Percentiles rank a stretch among this genome's conserved stretches.
These are phyloP conservation scores for Kalmusia sp. DNA, from an alignment of 2,329 filamentous ascomycete genomes.

Conservation along the genomic window DNA sequence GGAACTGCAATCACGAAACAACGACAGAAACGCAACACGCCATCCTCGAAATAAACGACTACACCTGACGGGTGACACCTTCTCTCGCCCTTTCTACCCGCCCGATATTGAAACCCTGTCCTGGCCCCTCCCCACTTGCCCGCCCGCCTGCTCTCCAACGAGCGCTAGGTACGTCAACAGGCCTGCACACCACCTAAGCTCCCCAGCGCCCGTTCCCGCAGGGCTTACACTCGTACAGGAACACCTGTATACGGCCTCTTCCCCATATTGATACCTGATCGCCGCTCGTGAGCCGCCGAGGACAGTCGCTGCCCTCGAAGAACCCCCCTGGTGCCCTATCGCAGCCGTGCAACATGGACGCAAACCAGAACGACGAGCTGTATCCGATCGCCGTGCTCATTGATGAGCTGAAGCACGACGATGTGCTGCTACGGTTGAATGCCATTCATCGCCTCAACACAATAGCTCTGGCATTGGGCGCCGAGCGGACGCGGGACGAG, in stretches of 20 bases:
- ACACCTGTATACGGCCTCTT: conserved; percentile 2
- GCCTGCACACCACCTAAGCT: conserved; percentile 29
- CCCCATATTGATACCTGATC: conserved; percentile 21
- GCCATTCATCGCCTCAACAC: conserved; percentile 98
- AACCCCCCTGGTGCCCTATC: conserved; percentile 24
- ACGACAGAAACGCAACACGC: conserved; percentile 26
- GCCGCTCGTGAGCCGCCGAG: conserved; percentile 17
- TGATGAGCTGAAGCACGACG: conserved; percentile 99
- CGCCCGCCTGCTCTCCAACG: conserved; percentile 26
- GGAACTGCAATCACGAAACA: conserved; percentile 28
- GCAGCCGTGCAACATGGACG: conserved; percentile 71
- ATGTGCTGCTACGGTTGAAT: conserved; percentile 96
- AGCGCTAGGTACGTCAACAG: conserved; percentile 47
- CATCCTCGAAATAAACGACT: conserved; percentile 13
- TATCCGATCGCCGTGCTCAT: conserved; percentile 99
- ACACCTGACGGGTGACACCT: conserved; percentile 1
- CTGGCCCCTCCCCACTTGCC: not conserved
- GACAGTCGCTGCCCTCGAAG: conserved; percentile 28
- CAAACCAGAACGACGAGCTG: conserved; percentile 95
- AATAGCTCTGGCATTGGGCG: conserved; percentile 93
- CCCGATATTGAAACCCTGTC: not conserved
- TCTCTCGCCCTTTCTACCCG: not conserved
- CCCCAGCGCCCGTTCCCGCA: conserved; percentile 25
- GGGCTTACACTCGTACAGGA: conserved; percentile 28
- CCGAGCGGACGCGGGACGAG: conserved; percentile 97